phyloP scores from a whole-genome alignment of 2,329 filamentous ascomycete genomes.

The Nemania sp. region DNA sequence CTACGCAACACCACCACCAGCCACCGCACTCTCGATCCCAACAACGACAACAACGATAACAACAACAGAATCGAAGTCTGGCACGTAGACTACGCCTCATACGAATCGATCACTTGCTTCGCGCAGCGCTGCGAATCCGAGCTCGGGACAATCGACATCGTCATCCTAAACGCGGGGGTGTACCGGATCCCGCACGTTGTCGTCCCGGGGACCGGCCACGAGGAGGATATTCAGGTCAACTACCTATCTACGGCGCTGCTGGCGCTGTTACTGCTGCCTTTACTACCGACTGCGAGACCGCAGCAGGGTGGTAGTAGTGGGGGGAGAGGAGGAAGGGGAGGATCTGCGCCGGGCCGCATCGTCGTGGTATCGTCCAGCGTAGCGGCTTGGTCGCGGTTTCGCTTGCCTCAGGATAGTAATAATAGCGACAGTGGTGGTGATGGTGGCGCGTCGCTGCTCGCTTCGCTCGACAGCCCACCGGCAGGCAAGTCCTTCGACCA shows the following conservation, averaged over 20 bases:
- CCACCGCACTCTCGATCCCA: conserved; percentile 26
- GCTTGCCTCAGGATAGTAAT: conserved; percentile 5
- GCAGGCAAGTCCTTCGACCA: conserved; percentile 4
- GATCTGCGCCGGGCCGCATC: conserved; percentile 15
- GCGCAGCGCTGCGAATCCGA: conserved; percentile 35
- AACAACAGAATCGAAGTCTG: conserved; percentile 41
- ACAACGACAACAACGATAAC: conserved; percentile 21
- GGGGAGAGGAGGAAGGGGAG: conserved; percentile 26
- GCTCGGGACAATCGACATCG: conserved; percentile 45
- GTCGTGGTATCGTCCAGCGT: conserved; percentile 36
- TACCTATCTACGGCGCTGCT: conserved; percentile 56
- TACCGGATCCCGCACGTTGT: conserved; percentile 26
- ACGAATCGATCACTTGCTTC: conserved; percentile 45
- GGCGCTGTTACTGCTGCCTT: conserved; percentile 50
- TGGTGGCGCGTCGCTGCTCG: conserved; percentile 3
- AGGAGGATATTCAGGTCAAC: conserved; percentile 54
- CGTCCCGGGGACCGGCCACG: conserved; percentile 33
- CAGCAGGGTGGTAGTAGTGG: no score
- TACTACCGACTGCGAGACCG: conserved; percentile 45
- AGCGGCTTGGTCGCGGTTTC: conserved; percentile 13
- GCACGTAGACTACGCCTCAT: conserved; percentile 43
- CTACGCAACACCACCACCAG: conserved; percentile 23
- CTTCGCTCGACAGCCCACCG: conserved; percentile 4
- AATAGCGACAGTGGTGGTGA: no score
- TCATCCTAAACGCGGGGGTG: conserved; percentile 43